Evolutionary conservation across 2,329 filamentous ascomycete species (phyloP).

Genomic region (Herpotrichia juniperi): DNA sequence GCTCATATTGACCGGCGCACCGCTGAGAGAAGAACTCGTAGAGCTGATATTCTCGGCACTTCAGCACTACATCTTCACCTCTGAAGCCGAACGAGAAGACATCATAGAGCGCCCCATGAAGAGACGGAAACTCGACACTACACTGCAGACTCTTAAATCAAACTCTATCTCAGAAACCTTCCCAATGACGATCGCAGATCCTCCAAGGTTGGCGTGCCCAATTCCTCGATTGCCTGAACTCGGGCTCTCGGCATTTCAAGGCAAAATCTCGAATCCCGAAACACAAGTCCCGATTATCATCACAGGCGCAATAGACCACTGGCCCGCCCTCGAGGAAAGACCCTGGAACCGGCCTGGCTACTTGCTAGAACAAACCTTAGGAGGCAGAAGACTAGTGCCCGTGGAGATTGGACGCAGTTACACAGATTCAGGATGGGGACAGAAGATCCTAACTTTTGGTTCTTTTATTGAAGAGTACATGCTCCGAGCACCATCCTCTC

Average conservation of each 20-base stretch:
- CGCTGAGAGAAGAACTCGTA: slow-evolving; percentile 38
- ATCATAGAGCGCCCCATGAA: slow-evolving; percentile 18
- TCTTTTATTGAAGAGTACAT: slow-evolving; percentile 73
- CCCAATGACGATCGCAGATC: slow-evolving; percentile 10
- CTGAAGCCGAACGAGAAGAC: neutral
- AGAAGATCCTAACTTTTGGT: slow-evolving; percentile 76
- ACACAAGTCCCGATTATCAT: slow-evolving; percentile 68
- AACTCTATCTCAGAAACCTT: slow-evolving; percentile 20
- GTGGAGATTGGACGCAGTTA: slow-evolving; percentile 88
- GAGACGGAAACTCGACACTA: slow-evolving; percentile 18
- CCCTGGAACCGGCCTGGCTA: slow-evolving; percentile 79
- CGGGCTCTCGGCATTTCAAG: slow-evolving; percentile 36
- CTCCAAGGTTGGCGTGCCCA: slow-evolving; percentile 21
- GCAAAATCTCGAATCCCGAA: slow-evolving; percentile 21
- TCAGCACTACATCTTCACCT: slow-evolving; percentile 17
- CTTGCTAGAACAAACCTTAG: slow-evolving; percentile 74
- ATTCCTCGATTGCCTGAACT: slow-evolving; percentile 26
- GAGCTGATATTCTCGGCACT: slow-evolving; percentile 60
- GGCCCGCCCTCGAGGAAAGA: slow-evolving; percentile 75
- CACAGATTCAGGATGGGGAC: slow-evolving; percentile 83
- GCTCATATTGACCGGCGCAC: slow-evolving; percentile 69
- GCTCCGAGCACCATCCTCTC: slow-evolving; percentile 32
- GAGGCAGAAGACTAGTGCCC: slow-evolving; percentile 79
- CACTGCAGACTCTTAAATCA: neutral
- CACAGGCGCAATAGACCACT: slow-evolving; percentile 66